Evolutionary conservation across 257 asterid species (phyloP).

Genomic region (Asclepias syriaca): DNA sequence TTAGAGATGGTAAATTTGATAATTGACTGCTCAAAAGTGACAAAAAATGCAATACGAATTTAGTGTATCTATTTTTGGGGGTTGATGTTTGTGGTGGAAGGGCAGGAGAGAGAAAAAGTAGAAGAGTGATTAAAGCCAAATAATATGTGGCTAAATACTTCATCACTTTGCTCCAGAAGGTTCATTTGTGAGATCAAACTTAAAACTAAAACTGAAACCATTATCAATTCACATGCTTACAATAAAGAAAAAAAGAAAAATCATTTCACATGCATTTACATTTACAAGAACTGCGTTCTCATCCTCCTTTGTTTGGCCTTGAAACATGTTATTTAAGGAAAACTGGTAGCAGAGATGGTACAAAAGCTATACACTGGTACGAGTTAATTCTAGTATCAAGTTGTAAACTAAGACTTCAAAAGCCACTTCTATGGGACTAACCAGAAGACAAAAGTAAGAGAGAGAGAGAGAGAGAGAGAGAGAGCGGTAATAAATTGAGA

Average conservation of each 20-base stretch:
- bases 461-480: too few relatives aligned
- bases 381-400: background rate
- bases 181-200: too few relatives aligned
- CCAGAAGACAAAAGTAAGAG: background rate
- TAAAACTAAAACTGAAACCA: too few relatives aligned
- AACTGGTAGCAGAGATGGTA: too few relatives aligned
- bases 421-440: background rate
- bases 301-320: background rate
- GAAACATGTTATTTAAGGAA: too few relatives aligned
- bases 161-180: too few relatives aligned
- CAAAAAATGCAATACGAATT: background rate
- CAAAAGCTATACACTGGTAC: too few relatives aligned
- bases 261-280: background rate
- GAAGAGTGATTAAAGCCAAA: background rate
- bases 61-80: background rate
- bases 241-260: too few relatives aligned
- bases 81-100: background rate
- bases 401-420: background rate
- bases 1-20: conserved; percentile 3
- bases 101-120: background rate
- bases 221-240: background rate
- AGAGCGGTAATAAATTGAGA: background rate
- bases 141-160: background rate
- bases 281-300: background rate
- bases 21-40: background rate